A percentile compares a stretch with the other conserved stretches of the same genome.
Conservation (phyloP, 768 basidiomycete species). For the Suillus tomentosus region DNA sequence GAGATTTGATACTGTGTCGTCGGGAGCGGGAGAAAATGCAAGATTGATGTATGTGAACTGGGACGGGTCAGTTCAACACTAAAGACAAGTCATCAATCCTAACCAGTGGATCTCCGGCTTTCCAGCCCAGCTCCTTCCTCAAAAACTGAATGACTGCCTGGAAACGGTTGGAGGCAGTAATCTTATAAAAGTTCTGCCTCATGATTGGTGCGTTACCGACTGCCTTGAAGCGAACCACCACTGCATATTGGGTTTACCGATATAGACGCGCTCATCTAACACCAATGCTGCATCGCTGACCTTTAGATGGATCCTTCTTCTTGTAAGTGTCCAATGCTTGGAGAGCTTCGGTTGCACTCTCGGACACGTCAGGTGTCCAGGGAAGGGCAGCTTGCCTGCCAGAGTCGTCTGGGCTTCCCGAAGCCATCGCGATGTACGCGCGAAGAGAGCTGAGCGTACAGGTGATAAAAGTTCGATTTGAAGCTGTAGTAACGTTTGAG, state of each 20-base stretch:
- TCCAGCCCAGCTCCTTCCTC: slow-evolving; percentile 87
- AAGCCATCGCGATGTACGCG: slow-evolving; percentile 25
- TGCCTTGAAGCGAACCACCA: slow-evolving; percentile 96
- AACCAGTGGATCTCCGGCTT: slow-evolving; percentile 82
- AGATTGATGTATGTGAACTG: slow-evolving; percentile 81
- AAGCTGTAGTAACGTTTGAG: neutral
- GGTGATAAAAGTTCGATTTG: neutral
- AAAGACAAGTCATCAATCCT: slow-evolving; percentile 39
- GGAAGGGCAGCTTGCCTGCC: slow-evolving; percentile 32
- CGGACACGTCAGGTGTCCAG: slow-evolving; percentile 36
- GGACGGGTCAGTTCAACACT: slow-evolving; percentile 42
- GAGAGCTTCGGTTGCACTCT: slow-evolving; percentile 47
- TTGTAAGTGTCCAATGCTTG: slow-evolving; percentile 84
- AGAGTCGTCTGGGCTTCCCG: slow-evolving; percentile 37
- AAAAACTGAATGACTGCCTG: slow-evolving; percentile 95
- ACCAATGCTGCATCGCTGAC: slow-evolving; percentile 35
- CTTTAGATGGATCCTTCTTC: slow-evolving; percentile 82
- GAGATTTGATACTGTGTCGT: slow-evolving; percentile 72
- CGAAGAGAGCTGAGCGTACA: neutral
- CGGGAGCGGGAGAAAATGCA: slow-evolving; percentile 75
- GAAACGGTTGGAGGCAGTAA: slow-evolving; percentile 91
- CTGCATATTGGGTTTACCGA: slow-evolving; percentile 41
- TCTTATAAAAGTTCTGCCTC: slow-evolving; percentile 99
- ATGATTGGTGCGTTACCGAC: slow-evolving; percentile 98
- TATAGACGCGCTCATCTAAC: neutral